phyloP scores from a whole-genome alignment of 192 early-diverging fungal species.

The Dimargaris verticillata region DNA sequence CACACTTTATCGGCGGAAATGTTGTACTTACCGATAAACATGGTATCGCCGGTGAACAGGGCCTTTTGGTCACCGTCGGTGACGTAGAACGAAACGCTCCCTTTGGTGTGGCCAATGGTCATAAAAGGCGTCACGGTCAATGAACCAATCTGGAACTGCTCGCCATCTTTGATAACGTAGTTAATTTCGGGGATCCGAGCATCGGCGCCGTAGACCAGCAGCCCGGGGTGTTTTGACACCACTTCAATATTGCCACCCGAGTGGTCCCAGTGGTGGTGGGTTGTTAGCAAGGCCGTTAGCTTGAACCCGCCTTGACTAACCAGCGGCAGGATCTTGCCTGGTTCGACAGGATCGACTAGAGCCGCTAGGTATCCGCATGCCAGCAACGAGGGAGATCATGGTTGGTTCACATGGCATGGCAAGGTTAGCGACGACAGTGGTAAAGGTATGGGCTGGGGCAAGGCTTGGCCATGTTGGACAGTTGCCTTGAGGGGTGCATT shows the following conservation, averaged over 20 bases:
- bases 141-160: constrained; percentile 57
- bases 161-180: constrained; percentile 47
- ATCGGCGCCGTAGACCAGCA: constrained; percentile 75
- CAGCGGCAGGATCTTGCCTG: constrained; percentile 45
- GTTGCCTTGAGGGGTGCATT: too few relatives aligned
- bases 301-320: constrained; percentile 9
- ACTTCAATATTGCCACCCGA: constrained; percentile 58
- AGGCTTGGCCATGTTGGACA: too few relatives aligned
- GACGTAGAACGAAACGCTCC: constrained; percentile 72
- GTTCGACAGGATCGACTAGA: constrained; percentile 76
- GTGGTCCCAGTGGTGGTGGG: constrained; percentile 89
- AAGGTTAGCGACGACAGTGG: not conserved
- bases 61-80: constrained; percentile 43
- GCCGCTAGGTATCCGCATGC: constrained; percentile 22
- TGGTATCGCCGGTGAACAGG: constrained; percentile 81
- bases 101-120: constrained; percentile 78
- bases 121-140: constrained; percentile 52
- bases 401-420: not conserved
- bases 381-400: not conserved
- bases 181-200: constrained; percentile 68
- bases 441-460: too few relatives aligned
- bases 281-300: constrained; percentile 39
- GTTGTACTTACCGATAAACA: constrained; percentile 44
- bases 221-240: constrained; percentile 30
- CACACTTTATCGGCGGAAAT: not conserved